These are phyloP conservation scores for Penicillium alfredii DNA, from an alignment of 495 filamentous ascomycete species.

Conservation along the genomic window DNA sequence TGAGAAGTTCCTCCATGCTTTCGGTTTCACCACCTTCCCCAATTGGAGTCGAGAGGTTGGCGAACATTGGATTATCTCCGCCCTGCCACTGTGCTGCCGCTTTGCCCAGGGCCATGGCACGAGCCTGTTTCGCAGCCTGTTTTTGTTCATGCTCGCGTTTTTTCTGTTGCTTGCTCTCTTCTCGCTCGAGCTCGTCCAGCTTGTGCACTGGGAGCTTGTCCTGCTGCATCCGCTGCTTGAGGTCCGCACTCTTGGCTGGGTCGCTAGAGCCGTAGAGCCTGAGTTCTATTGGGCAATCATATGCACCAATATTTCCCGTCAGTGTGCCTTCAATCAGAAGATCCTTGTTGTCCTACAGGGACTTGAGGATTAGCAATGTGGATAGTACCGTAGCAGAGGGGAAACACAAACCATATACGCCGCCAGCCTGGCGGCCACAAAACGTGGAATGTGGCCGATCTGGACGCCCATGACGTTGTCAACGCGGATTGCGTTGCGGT, in stretches of 20 bases:
- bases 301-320: conserved; percentile 54
- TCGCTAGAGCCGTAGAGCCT: conserved; percentile 61
- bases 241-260: conserved; percentile 35
- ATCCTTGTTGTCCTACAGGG: conserved; percentile 42
- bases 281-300: conserved; percentile 65
- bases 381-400: too few relatives aligned
- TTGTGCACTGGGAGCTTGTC: conserved; percentile 52
- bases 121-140: conserved; percentile 44
- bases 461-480: conserved; percentile 73
- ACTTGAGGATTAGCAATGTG: too few relatives aligned
- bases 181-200: conserved; percentile 30
- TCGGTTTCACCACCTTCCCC: conserved; percentile 22
- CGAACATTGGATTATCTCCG: conserved; percentile 21
- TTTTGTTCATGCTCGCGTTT: conserved; percentile 39
- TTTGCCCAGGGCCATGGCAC: conserved; percentile 36
- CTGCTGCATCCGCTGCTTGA: conserved; percentile 56
- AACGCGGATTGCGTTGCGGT: conserved; percentile 72
- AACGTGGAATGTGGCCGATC: conserved; percentile 72
- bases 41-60: conserved; percentile 28
- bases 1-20: conserved; percentile 57
- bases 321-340: conserved; percentile 62
- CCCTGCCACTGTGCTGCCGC: conserved; percentile 27
- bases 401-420: conserved; percentile 54
- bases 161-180: conserved; percentile 25
- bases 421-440: conserved; percentile 62